Conservation (phyloP, 805 yeast species). For the Alloascoidea africana region DNA sequence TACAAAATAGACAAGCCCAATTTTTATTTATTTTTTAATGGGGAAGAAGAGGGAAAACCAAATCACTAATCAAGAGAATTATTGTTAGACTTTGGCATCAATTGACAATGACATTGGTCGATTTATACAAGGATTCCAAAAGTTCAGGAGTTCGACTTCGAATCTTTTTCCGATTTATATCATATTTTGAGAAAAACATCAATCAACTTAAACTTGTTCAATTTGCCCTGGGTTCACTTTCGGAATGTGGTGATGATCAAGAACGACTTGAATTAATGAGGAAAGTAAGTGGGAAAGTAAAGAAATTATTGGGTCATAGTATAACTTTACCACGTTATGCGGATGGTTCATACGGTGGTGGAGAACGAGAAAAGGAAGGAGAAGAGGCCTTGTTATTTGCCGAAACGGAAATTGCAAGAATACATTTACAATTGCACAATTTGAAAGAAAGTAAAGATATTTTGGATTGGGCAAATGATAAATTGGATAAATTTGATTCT, state of each 20-base stretch:
- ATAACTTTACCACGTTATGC: no score
- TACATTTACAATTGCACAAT: constrained; percentile 39
- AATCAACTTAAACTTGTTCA: constrained; percentile 70
- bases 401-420: constrained; percentile 62
- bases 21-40: no score
- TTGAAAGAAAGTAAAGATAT: constrained; percentile 48
- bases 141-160: constrained; percentile 43
- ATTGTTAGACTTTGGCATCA: constrained; percentile 67
- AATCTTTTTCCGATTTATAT: constrained; percentile 57
- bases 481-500: constrained; percentile 41
- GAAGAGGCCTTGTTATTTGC: constrained; percentile 43
- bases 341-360: constrained; percentile 29
- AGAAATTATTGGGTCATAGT: no score
- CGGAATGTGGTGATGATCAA: constrained; percentile 8
- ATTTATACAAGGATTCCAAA: constrained; percentile 41
- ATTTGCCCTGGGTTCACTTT: constrained; percentile 33
- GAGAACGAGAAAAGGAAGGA: constrained; percentile 22
- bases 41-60: no score
- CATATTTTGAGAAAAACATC: constrained; percentile 50
- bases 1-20: no score
- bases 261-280: not conserved
- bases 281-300: not conserved
- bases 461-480: constrained; percentile 42
- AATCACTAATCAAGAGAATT: no score
- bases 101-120: constrained; percentile 51